Evolutionary conservation across 2,329 filamentous ascomycete species (phyloP), one percentile per base, ranked within the genome.

Genomic region (Teratosphaeria nubilosa): DNA sequence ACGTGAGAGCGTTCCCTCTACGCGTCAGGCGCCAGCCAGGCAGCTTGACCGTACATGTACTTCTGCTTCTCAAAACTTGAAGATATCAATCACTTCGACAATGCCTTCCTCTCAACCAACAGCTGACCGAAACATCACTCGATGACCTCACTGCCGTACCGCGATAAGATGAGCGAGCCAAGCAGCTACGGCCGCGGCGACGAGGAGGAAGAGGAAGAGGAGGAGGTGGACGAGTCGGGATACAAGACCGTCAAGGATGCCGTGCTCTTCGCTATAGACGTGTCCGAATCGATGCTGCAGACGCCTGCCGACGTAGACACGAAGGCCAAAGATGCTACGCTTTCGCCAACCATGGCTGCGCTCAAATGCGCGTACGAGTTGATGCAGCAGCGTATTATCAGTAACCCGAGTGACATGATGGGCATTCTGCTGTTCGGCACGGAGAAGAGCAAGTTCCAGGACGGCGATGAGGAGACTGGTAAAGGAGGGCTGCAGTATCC

Each of bases 371-470:
- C 92, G 59, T 95, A 95, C 69, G 85, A 90, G 69, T 79, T 99
- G 56, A 96, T 99, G 90, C 90, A 97, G 75, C 92, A 97, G 76
- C 90, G 94, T 66, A 97, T 99, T 73, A 97, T 99, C 66, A 92
- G 92, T 3, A 92, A 91, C 61, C 94, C 94, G 1, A 91, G 87
- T 69, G 94, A 99, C 62, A 95, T 96, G 89, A 96, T 99, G 82
- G 91, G 92, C 1, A 87, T 99, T 27, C 73, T 99, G 41, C 79
- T 99, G 0, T 99, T 95, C 70, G 91, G 91, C 9, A 99, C 94
- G 0, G 80, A 95, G 68, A 83, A 89, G 73, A 89, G 90, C 45
- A 91, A 86, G 66, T 91, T 91, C 63, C 83, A 86, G 52, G 83
- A 85, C 16, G 85, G 86, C 51, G 81, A 84, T 59, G 83, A 80